Evolutionary conservation across 2,329 filamentous ascomycete species (phyloP).

Genomic region (Cryphonectria parasitica): DNA sequence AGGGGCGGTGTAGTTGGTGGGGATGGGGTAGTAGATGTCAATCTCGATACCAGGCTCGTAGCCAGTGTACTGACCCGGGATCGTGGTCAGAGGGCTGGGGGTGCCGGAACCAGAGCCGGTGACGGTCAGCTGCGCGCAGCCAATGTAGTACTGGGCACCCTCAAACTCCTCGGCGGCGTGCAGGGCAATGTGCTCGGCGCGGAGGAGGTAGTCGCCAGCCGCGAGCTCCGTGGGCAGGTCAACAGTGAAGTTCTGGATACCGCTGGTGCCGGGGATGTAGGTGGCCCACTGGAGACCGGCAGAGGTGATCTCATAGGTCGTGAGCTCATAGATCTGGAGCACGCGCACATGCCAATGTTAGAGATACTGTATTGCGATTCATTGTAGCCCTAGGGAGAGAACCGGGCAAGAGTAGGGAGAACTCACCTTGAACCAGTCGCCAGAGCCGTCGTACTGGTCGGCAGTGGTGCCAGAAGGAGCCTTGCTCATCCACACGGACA

Average conservation of each 20-base stretch:
- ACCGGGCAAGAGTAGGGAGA: background rate
- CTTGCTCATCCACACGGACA: slow-evolving; percentile 44
- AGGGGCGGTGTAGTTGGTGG: slow-evolving; percentile 40
- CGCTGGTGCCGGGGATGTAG: slow-evolving; percentile 18
- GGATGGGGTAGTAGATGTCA: slow-evolving; percentile 42
- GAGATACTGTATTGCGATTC: background rate
- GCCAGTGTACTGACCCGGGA: slow-evolving; percentile 41
- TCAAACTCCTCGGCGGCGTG: slow-evolving; percentile 40
- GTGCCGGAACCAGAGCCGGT: slow-evolving; percentile 39
- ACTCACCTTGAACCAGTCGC: slow-evolving; percentile 42
- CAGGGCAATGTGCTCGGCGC: slow-evolving; percentile 46
- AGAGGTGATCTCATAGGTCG: slow-evolving; percentile 36
- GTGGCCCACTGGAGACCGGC: slow-evolving; percentile 41
- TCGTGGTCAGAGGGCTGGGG: slow-evolving; percentile 37
- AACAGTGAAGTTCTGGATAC: slow-evolving; percentile 40
- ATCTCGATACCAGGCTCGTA: slow-evolving; percentile 41
- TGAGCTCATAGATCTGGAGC: slow-evolving; percentile 37
- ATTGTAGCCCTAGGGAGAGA: background rate
- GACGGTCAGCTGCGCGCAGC: slow-evolving; percentile 42
- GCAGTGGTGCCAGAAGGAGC: slow-evolving; percentile 38
- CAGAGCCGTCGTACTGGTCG: slow-evolving; percentile 39
- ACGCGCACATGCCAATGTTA: background rate
- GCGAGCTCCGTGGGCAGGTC: slow-evolving; percentile 37
- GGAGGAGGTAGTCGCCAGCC: slow-evolving; percentile 47
- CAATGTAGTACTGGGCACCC: slow-evolving; percentile 45